Conservation (phyloP, 1,139 yeast genomes). For the Saccharomyces hybrid region DNA sequence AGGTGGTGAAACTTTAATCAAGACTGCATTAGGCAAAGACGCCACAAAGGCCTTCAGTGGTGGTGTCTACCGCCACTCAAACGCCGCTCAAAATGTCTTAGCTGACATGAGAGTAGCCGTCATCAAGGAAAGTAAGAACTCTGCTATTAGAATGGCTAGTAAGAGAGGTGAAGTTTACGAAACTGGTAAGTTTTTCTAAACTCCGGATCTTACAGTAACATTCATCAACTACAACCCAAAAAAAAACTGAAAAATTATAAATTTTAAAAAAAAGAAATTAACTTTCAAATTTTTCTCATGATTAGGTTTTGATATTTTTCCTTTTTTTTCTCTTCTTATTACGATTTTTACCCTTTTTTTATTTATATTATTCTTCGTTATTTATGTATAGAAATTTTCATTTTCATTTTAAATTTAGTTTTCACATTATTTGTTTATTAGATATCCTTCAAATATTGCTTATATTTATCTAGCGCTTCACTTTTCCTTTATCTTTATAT, state of each 20-base stretch:
- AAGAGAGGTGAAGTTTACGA: constrained; percentile 31
- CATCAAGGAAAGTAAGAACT: constrained; percentile 54
- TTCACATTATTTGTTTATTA: too few species aligned
- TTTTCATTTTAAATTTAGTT: background rate
- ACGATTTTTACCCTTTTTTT: background rate
- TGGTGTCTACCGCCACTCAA: constrained; percentile 93
- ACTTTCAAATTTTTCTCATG: background rate
- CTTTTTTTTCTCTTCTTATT: background rate
- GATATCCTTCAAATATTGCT: too few species aligned
- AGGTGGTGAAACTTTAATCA: constrained; percentile 87
- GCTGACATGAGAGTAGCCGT: constrained; percentile 96
- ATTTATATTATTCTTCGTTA: background rate
- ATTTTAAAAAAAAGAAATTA: background rate
- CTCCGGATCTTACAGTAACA: background rate
- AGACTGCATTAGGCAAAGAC: constrained; percentile 88
- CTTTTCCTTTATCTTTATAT: too few species aligned
- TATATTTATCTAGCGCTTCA: background rate
- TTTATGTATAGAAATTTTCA: background rate
- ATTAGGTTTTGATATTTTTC: background rate
- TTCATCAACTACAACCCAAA: background rate
- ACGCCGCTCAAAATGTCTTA: constrained; percentile 93
- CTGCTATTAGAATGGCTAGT: constrained; percentile 30
- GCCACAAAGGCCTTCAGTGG: constrained; percentile 97
- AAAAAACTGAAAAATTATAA: background rate
- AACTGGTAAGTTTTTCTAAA: constrained; percentile 10